Conservation (phyloP, 1,139 yeast genomes). For the Diutina ranongensis region DNA sequence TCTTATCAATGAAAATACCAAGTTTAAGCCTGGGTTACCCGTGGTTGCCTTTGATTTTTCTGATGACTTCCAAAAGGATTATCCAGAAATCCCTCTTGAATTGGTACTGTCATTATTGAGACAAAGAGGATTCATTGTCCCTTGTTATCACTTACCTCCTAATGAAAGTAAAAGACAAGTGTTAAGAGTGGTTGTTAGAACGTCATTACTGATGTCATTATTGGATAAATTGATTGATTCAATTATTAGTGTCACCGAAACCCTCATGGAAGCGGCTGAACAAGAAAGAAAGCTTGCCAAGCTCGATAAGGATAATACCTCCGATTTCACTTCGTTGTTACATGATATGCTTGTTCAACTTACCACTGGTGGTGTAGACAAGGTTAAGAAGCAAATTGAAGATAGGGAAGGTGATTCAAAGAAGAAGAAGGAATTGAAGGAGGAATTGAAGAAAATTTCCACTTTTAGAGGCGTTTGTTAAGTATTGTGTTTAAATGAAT, state of each 20-base stretch:
- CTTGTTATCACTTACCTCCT: slow-evolving; percentile 81
- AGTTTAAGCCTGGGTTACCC: slow-evolving; percentile 69
- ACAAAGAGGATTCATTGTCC: slow-evolving; percentile 78
- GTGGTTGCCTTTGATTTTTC: slow-evolving; percentile 80
- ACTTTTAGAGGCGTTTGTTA: no score
- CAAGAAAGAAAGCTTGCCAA: slow-evolving; percentile 21
- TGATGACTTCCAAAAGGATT: slow-evolving; percentile 39
- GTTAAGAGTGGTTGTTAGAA: slow-evolving; percentile 75
- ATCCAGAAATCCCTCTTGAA: slow-evolving; percentile 81
- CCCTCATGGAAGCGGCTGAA: slow-evolving; percentile 23
- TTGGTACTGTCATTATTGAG: slow-evolving; percentile 63
- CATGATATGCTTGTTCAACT: slow-evolving; percentile 25
- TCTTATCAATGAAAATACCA: slow-evolving; percentile 17
- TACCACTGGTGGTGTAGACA: slow-evolving; percentile 28
- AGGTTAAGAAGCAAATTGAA: slow-evolving; percentile 11
- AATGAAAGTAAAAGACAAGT: slow-evolving; percentile 46
- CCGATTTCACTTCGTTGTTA: slow-evolving; percentile 15
- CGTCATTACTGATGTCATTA: slow-evolving; percentile 58
- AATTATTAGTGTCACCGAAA: slow-evolving; percentile 43
- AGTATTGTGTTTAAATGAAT: no score
- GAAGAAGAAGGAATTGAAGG: neutral
- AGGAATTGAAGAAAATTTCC: no score
- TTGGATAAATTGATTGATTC: slow-evolving; percentile 64
- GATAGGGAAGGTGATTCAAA: no score
- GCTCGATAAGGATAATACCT: slow-evolving; percentile 11